A percentile compares a stretch with the other conserved stretches of the same genome.
phyloP scores from a whole-genome alignment of 2,329 filamentous ascomycete genomes.

The Trichoderma sp. region DNA sequence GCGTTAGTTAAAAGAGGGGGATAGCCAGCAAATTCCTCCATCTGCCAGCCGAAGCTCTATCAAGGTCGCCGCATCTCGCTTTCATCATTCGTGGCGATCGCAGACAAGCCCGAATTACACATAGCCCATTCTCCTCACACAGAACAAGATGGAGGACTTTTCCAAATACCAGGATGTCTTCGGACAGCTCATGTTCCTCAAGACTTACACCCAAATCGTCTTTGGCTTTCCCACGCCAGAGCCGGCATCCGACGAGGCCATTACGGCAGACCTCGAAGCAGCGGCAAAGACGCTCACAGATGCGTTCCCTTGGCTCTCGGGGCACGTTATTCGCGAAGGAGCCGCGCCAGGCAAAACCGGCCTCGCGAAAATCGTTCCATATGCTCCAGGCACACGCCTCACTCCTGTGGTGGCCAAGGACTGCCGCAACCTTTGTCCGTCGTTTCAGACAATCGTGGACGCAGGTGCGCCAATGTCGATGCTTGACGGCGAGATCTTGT shows the following conservation, averaged over 20 bases:
- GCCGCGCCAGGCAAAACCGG: neutral
- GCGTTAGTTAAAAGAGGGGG: neutral
- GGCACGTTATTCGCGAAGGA: neutral
- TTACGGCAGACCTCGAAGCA: neutral
- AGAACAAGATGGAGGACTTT: neutral
- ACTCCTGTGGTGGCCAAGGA: neutral
- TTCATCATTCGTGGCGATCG: neutral
- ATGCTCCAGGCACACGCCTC: neutral
- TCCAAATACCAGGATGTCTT: conserved; percentile 1
- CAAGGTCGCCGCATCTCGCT: neutral
- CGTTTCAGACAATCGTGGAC: neutral
- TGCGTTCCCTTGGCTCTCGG: neutral
- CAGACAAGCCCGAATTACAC: neutral
- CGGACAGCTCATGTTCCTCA: neutral
- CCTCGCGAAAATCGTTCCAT: neutral
- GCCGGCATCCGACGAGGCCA: neutral
- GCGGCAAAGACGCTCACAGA: neutral
- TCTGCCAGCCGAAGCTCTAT: neutral
- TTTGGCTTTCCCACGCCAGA: neutral
- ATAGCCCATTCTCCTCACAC: neutral
- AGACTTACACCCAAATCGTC: neutral
- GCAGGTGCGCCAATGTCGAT: conserved; percentile 1
- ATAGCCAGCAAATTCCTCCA: neutral
- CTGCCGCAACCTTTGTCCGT: neutral
- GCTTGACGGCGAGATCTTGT: neutral